A percentile compares a stretch with the other conserved stretches of the same genome.
Conservation (phyloP, 2,329 filamentous ascomycete genomes). For the Cladosporium sp. region DNA sequence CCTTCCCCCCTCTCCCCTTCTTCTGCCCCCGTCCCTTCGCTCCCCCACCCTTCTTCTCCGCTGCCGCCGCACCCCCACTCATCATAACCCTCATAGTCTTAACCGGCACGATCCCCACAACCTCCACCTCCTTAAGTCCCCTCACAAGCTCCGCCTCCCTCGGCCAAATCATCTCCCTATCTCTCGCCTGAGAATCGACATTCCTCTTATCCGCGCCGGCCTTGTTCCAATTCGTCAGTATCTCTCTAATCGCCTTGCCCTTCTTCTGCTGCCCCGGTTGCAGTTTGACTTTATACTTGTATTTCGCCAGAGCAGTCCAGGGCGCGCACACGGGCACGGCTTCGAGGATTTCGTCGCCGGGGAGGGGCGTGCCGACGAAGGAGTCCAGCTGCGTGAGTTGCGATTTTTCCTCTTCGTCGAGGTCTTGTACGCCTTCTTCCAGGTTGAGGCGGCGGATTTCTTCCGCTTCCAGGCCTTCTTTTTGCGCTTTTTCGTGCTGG, state of each 20-base stretch:
- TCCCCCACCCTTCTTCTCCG: slow-evolving; percentile 36
- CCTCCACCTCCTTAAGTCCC: slow-evolving; percentile 74
- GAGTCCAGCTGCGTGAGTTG: slow-evolving; percentile 59
- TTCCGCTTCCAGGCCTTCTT: slow-evolving; percentile 72
- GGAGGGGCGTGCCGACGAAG: slow-evolving; percentile 71
- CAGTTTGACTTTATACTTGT: slow-evolving; percentile 93
- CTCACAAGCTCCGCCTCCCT: slow-evolving; percentile 81
- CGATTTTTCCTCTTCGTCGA: slow-evolving; percentile 29
- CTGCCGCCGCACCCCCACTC: slow-evolving; percentile 51
- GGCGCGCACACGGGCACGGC: slow-evolving; percentile 61
- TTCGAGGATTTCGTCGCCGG: slow-evolving; percentile 76
- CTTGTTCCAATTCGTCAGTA: slow-evolving; percentile 74
- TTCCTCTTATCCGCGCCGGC: slow-evolving; percentile 52
- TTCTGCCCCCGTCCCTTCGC: slow-evolving; percentile 30
- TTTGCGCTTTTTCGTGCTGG: slow-evolving; percentile 74
- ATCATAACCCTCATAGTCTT: slow-evolving; percentile 77
- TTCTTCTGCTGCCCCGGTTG: slow-evolving; percentile 90
- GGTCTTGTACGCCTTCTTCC: slow-evolving; percentile 48
- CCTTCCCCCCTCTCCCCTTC: slow-evolving; percentile 24
- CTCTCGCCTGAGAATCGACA: slow-evolving; percentile 43
- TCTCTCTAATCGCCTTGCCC: slow-evolving; percentile 88
- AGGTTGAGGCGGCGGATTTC: slow-evolving; percentile 59
- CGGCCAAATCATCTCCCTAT: slow-evolving; percentile 74
- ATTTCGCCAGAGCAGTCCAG: slow-evolving; percentile 60
- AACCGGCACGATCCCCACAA: slow-evolving; percentile 76